Evolutionary conservation across 441 rosid species (phyloP).

Genomic region (Populus hybrid): DNA sequence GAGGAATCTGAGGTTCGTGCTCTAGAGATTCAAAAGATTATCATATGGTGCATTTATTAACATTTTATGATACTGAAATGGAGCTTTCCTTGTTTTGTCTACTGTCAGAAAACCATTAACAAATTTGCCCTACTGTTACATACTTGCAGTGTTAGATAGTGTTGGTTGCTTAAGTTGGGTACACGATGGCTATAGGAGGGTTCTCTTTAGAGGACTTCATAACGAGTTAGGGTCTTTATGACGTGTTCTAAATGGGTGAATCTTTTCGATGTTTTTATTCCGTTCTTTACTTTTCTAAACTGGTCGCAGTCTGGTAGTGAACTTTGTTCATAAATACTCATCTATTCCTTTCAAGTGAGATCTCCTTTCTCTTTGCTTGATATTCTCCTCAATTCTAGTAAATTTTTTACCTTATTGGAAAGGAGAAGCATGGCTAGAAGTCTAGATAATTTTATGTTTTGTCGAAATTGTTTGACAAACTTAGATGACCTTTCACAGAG

Average conservation of each 20-base stretch:
- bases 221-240: neutral
- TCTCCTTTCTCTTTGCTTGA: neutral
- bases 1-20: constrained; percentile 94
- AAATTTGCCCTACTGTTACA: neutral
- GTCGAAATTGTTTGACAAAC: neutral
- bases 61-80: neutral
- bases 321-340: neutral
- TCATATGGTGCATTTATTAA: neutral
- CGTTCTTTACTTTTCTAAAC: neutral
- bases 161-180: constrained; percentile 1
- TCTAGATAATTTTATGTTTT: neutral
- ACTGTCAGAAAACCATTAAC: neutral
- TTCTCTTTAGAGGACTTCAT: neutral
- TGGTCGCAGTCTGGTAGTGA: neutral
- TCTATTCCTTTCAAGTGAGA: neutral
- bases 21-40: neutral
- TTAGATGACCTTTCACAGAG: neutral
- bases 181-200: neutral
- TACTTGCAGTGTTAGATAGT: neutral
- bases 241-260: neutral
- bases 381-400: neutral
- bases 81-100: neutral
- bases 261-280: neutral
- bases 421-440: neutral
- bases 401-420: neutral